phyloP scores from a whole-genome alignment of 73 alveolate genomes.

The Uronychia setigera region DNA sequence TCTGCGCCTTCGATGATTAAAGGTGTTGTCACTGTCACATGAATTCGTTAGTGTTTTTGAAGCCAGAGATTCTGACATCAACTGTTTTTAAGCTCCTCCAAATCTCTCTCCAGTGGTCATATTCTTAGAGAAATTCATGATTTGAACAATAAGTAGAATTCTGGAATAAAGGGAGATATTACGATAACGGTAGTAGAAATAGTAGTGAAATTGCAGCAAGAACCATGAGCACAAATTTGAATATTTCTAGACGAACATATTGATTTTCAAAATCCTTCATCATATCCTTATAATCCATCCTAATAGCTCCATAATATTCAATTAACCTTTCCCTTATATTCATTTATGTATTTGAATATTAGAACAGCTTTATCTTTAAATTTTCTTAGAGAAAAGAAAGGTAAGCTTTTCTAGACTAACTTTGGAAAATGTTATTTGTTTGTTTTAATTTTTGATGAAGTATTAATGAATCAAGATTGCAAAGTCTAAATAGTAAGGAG shows the following conservation, averaged over 20 bases:
- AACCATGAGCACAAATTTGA: not conserved
- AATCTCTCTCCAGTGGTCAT: slow-evolving; percentile 60
- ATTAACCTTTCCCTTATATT: not conserved
- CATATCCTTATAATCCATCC: not conserved
- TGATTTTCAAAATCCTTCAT: no score
- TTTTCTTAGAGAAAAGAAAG: slow-evolving; percentile 13
- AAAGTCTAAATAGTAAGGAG: slow-evolving; percentile 6
- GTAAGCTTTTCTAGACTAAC: not conserved
- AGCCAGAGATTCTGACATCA: no score
- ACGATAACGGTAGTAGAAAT: not conserved
- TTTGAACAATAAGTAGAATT: slow-evolving; percentile 19
- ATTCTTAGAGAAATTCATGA: slow-evolving; percentile 20
- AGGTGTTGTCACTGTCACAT: not conserved
- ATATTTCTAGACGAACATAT: not conserved
- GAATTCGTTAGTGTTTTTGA: not conserved
- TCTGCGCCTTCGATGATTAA: not conserved
- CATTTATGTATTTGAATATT: not conserved
- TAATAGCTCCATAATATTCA: not conserved
- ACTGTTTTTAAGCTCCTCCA: no score
- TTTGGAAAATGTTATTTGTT: not conserved
- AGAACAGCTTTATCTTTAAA: not conserved
- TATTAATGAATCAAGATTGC: not conserved
- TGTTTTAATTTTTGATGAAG: not conserved
- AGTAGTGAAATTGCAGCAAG: slow-evolving; percentile 13
- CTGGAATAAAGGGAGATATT: not conserved